These are phyloP conservation scores for Stachybotrys chartarum DNA, from an alignment of 2,329 filamentous ascomycete genomes.

Conservation along the genomic window DNA sequence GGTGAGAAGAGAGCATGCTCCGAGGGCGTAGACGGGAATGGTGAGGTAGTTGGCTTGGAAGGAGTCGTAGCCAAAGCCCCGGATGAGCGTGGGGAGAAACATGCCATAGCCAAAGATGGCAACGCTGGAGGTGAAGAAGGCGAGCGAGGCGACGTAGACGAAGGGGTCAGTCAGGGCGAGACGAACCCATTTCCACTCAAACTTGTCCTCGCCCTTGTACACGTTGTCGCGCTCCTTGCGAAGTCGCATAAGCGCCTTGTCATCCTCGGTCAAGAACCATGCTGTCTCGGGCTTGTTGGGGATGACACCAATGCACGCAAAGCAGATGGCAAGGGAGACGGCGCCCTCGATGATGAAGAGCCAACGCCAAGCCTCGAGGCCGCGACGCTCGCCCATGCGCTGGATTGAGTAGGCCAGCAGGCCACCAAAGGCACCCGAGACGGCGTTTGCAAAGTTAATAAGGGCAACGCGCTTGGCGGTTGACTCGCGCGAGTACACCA, in stretches of 20 bases:
- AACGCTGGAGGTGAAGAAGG: conserved; percentile 20
- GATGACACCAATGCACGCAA: conserved; percentile 30
- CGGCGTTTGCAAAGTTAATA: conserved; percentile 20
- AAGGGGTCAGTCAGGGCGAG: conserved; percentile 13
- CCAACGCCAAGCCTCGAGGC: conserved; percentile 43
- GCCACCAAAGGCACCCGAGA: conserved; percentile 22
- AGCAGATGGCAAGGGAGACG: conserved; percentile 21
- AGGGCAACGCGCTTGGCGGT: conserved; percentile 23
- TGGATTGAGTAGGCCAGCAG: conserved; percentile 22
- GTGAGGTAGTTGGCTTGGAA: conserved; percentile 26
- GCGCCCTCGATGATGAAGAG: conserved; percentile 39
- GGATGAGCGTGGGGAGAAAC: conserved; percentile 27
- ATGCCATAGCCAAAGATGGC: conserved; percentile 26
- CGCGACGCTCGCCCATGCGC: conserved; percentile 34
- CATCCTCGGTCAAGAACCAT: conserved; percentile 33
- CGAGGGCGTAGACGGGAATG: conserved; percentile 23
- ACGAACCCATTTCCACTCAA: conserved; percentile 14
- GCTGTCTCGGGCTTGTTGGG: conserved; percentile 36
- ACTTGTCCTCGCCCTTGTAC: conserved; percentile 11
- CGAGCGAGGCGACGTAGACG: conserved; percentile 23
- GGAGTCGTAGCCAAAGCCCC: conserved; percentile 19
- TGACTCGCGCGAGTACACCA: conserved; percentile 24
- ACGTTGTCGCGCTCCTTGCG: conserved; percentile 16
- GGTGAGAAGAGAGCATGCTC: conserved; percentile 10
- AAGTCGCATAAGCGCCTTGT: conserved; percentile 22